Conservation (phyloP, 164 flowering plant species). For the Liquidambar formosana region DNA sequence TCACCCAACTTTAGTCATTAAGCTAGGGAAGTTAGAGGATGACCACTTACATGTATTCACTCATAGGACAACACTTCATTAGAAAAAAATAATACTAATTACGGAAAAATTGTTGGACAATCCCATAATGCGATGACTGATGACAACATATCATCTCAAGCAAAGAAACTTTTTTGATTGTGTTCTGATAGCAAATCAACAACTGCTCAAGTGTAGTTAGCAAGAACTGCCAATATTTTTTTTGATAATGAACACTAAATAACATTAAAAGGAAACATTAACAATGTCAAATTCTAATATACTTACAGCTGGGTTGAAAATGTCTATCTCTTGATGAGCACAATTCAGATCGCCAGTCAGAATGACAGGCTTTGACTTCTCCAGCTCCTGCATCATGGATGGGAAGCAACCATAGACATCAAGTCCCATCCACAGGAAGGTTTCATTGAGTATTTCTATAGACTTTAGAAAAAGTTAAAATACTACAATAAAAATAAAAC, state of each 20-base stretch:
- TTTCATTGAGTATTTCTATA: neutral
- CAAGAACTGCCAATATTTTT: neutral
- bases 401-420: neutral
- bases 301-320: conserved; percentile 91
- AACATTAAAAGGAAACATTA: neutral
- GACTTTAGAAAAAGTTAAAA: neutral
- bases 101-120: too few relatives aligned
- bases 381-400: conserved; percentile 72
- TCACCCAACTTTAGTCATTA: too few relatives aligned
- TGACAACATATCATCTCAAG: neutral
- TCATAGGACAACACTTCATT: too few relatives aligned
- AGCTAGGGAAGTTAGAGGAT: too few relatives aligned
- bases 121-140: too few relatives aligned
- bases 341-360: conserved; percentile 97
- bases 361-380: conserved; percentile 92
- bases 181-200: neutral
- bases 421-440: neutral
- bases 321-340: conserved; percentile 97
- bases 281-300: neutral
- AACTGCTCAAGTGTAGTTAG: neutral
- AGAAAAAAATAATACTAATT: too few relatives aligned
- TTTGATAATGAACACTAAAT: too few relatives aligned
- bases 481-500: neutral
- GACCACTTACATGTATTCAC: too few relatives aligned
- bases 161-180: neutral